phyloP scores from a whole-genome alignment of 1,284 basidiomycete genomes.

The Naganishia cerealis region DNA sequence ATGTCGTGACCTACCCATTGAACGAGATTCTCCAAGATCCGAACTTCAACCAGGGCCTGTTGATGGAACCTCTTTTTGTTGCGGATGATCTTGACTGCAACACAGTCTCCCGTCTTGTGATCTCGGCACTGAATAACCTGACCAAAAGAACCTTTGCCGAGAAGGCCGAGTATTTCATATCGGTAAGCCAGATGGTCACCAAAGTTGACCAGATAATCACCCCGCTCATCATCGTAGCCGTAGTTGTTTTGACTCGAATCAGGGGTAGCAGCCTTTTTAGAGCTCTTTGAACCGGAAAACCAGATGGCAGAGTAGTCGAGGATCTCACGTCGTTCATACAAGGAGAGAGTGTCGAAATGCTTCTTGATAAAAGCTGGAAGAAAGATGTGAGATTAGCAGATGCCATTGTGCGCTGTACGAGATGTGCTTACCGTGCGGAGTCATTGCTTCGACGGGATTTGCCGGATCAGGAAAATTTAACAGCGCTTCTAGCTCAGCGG shows the following conservation, averaged over 20 bases:
- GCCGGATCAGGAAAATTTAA: conserved; percentile 89
- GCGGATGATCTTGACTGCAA: conserved; percentile 98
- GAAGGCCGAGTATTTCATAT: conserved; percentile 86
- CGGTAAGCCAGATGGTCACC: conserved; percentile 94
- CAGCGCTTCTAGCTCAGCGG: conserved; percentile 83
- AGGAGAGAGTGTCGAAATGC: conserved; percentile 64
- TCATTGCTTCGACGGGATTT: conserved; percentile 66
- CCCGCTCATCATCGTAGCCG: conserved; percentile 96
- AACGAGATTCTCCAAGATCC: conserved; percentile 90
- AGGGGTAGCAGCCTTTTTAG: conserved; percentile 73
- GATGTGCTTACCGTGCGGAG: conserved; percentile 66
- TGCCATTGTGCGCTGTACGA: not conserved
- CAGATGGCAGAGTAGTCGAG: conserved; percentile 83
- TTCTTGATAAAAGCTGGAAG: conserved; percentile 45
- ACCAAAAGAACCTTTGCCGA: conserved; percentile 98
- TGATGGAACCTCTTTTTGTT: conserved; percentile 99
- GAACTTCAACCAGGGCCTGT: conserved; percentile 97
- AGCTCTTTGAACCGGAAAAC: conserved; percentile 71
- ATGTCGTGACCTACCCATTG: conserved; percentile 74
- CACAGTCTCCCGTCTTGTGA: conserved; percentile 91
- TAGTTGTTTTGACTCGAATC: conserved; percentile 82
- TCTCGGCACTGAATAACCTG: conserved; percentile 96
- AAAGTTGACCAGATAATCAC: conserved; percentile 88
- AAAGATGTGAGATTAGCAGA: not conserved
- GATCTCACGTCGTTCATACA: conserved; percentile 89